Percentiles rank a stretch among this genome's conserved stretches.
These are phyloP conservation scores for Hevea brasiliensis DNA, from an alignment of 345 rosid species.

Conservation along the genomic window DNA sequence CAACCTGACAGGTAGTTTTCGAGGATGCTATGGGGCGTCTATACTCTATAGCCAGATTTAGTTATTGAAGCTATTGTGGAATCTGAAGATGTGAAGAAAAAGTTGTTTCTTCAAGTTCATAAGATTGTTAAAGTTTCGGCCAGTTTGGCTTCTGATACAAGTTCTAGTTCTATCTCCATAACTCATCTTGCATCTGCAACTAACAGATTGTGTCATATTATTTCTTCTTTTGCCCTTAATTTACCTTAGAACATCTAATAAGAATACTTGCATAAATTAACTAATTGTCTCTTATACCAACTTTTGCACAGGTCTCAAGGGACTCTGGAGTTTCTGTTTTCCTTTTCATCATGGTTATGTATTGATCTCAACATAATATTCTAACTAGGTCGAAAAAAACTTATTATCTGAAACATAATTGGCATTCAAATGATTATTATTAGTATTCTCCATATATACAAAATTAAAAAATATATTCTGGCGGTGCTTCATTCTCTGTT, in stretches of 20 bases:
- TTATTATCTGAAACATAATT: slow-evolving; percentile 49
- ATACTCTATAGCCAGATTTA: slow-evolving; percentile 62
- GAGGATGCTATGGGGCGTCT: slow-evolving; percentile 60
- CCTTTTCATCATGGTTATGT: not conserved
- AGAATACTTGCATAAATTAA: not conserved
- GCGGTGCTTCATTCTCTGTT: not conserved
- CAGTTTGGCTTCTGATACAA: slow-evolving; percentile 84
- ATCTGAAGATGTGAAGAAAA: slow-evolving; percentile 76
- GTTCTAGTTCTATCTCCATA: slow-evolving; percentile 89
- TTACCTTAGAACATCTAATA: not conserved
- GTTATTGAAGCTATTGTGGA: slow-evolving; percentile 85
- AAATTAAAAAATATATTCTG: not conserved
- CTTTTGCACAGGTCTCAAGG: not conserved
- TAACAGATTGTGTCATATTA: slow-evolving; percentile 46
- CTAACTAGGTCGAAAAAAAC: slow-evolving; percentile 14
- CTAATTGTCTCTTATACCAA: not conserved
- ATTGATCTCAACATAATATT: not conserved
- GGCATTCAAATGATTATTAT: slow-evolving; percentile 30
- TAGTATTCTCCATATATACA: not conserved
- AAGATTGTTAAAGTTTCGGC: slow-evolving; percentile 59
- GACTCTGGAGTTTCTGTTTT: not conserved
- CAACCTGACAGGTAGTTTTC: slow-evolving; percentile 46
- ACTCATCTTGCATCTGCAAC: slow-evolving; percentile 82
- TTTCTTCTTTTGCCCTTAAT: slow-evolving; percentile 1
- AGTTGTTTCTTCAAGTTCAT: slow-evolving; percentile 59